Evolutionary conservation across 495 filamentous ascomycete species (phyloP), one percentile per base, ranked within the genome.

Genomic region (Daldinia grandis): DNA sequence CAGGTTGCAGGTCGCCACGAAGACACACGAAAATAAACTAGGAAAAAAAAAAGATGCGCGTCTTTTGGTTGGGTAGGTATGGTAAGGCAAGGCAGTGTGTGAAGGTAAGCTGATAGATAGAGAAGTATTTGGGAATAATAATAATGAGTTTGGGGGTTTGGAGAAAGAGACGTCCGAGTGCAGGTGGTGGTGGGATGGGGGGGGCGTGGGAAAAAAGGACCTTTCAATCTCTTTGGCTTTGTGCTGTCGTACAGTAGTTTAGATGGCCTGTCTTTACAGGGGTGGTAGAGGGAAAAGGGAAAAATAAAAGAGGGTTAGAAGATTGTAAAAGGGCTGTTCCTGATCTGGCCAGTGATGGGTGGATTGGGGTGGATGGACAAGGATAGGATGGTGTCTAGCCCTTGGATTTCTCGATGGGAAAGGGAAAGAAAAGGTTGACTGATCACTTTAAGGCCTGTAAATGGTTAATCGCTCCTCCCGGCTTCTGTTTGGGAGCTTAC

Each of bases 51-150:
- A 71, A 64, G 53, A 19, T 56, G 31, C 42, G 59, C 54, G 50
- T 68, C 79, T 53, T 30, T 53, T 77, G 76, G 81, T 75, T 44
- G 78, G 83, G 53, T 82, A 83, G 74, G 72, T 10, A 17, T 81
- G 74, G 72, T 5, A 19, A 56, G 53, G 53, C 33, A 56, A 56
- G 53, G 53, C 49, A 53, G 49, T 53, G 49, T 53, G 15, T n/a
- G 59, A 81, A 83, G 19, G 81, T 77, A 15, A 73, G 72, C 49
- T 66, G 84, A 80, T 81, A 77, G 73, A 74, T 78, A 53, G 66
- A 64, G 53, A 58, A 59, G 28, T 58, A 57, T 65, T 63, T 49
- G 63, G 63, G 72, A 50, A 65, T 65, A 58, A 69, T 62, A 66
- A 66, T 64, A 56, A 65, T 31, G 63, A 68, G 69, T 54, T 72